Evolutionary conservation across 2,329 filamentous ascomycete genomes (phyloP).

Genomic region (Fusarium tuaranense): DNA sequence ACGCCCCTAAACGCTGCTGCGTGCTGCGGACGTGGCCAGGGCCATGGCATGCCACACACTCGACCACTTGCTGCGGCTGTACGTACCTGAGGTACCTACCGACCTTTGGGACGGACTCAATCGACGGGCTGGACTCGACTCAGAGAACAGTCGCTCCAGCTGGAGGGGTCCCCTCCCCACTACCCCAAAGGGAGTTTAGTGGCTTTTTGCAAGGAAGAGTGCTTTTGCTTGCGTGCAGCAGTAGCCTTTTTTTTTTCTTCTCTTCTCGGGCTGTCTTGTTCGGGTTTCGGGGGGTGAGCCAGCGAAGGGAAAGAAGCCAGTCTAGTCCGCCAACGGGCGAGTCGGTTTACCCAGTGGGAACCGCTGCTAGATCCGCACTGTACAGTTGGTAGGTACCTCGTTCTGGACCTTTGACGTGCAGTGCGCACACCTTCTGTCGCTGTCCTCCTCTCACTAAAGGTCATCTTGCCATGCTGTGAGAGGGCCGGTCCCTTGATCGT

Average conservation of each 20-base stretch:
- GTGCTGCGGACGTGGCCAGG: conserved; percentile 23
- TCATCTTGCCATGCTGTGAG: background rate
- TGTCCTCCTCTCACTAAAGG: background rate
- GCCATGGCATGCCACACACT: conserved; percentile 9
- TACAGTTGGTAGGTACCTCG: background rate
- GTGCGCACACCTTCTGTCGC: background rate
- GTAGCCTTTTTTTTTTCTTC: background rate
- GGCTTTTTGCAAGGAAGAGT: conserved; percentile 7
- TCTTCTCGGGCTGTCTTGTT: background rate
- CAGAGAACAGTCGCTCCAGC: conserved; percentile 8
- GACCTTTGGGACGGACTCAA: conserved; percentile 11
- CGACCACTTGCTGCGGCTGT: conserved; percentile 40
- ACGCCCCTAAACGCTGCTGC: conserved; percentile 3
- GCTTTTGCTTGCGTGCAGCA: conserved; percentile 7
- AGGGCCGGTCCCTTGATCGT: background rate
- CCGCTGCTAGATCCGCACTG: conserved; percentile 20
- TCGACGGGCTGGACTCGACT: background rate
- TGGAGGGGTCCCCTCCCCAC: background rate
- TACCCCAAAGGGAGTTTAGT: background rate
- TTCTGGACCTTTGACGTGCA: background rate
- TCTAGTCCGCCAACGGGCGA: conserved; percentile 8
- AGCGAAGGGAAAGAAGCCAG: background rate
- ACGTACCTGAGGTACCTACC: conserved; percentile 43
- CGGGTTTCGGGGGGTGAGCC: background rate
- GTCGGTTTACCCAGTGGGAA: conserved; percentile 23